Evolutionary conservation across 441 rosid genomes (phyloP).

Genomic region (Eugenia klotzschiana): DNA sequence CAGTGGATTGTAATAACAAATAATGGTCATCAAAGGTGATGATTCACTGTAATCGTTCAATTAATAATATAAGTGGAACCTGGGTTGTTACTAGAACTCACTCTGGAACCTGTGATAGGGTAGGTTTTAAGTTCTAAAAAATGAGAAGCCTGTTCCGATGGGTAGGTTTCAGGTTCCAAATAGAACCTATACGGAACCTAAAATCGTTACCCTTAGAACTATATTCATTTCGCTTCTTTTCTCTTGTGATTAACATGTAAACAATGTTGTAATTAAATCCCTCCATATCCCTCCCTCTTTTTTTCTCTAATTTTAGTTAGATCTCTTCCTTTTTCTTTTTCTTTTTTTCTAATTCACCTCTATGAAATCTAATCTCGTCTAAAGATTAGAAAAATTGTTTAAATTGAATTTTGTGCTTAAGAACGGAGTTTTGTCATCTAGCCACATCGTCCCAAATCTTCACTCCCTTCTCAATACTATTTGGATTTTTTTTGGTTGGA

Average conservation of each 20-base stretch:
- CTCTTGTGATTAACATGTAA: neutral
- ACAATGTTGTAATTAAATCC: neutral
- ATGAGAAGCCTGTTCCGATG: too few relatives aligned
- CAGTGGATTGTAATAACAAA: too few relatives aligned
- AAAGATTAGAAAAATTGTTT: neutral
- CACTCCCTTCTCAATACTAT: neutral
- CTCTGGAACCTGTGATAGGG: too few relatives aligned
- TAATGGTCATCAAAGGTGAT: too few relatives aligned
- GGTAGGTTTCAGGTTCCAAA: too few relatives aligned
- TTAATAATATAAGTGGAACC: too few relatives aligned
- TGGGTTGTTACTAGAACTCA: too few relatives aligned
- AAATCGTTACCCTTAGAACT: too few relatives aligned
- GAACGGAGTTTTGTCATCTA: neutral
- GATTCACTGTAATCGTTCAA: too few relatives aligned
- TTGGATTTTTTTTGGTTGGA: neutral
- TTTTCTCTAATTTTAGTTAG: neutral
- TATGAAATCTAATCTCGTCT: neutral
- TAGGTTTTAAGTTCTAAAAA: too few relatives aligned
- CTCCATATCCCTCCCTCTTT: neutral
- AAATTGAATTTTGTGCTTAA: neutral
- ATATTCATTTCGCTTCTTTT: neutral
- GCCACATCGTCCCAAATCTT: neutral
- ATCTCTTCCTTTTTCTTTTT: neutral
- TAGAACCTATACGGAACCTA: too few relatives aligned
- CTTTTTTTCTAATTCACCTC: neutral